A percentile compares a stretch with the other conserved stretches of the same genome.
phyloP scores from a whole-genome alignment of 805 yeast genomes.

The Spathaspora gorwiae region DNA sequence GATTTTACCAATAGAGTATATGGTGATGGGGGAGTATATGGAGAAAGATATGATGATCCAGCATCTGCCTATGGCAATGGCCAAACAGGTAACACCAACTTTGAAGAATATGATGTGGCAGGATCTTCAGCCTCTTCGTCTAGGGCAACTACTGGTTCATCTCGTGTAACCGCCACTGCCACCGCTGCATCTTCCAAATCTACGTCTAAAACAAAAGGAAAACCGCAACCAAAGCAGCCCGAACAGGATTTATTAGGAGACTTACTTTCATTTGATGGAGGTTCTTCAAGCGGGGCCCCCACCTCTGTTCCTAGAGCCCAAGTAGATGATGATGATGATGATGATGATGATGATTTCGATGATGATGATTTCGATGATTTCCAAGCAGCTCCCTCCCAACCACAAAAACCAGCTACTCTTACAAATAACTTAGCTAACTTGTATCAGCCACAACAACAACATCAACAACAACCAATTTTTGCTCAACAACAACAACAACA shows the following conservation, averaged over 20 bases:
- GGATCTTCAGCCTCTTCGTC: conserved; percentile 17
- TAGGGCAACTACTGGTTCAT: conserved; percentile 34
- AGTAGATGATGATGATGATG: conserved; percentile 10
- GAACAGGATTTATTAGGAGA: conserved; percentile 49
- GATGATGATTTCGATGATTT: conserved; percentile 81
- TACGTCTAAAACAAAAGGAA: conserved; percentile 11
- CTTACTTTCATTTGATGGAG: conserved; percentile 40
- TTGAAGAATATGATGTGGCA: conserved; percentile 60
- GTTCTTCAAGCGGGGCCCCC: conserved; percentile 17
- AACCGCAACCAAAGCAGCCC: conserved; percentile 25
- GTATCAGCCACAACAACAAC: conserved; percentile 18
- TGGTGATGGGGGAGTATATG: conserved; percentile 71
- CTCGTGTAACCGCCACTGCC: conserved; percentile 28
- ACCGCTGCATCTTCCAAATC: conserved; percentile 10
- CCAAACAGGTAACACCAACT: conserved; percentile 29
- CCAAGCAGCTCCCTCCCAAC: conserved; percentile 58
- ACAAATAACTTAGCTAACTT: conserved; percentile 14
- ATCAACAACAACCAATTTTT: conserved; percentile 12
- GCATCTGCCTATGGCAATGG: conserved; percentile 40
- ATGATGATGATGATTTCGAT: conserved; percentile 32
- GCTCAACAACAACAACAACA: conserved; percentile 6
- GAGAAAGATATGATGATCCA: conserved; percentile 59
- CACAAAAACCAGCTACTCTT: conserved; percentile 7
- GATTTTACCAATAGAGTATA: conserved; percentile 52
- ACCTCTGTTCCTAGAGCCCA: conserved; percentile 12